phyloP scores from a whole-genome alignment of 78 protist species.

The Chrysochromulina tobinii region DNA sequence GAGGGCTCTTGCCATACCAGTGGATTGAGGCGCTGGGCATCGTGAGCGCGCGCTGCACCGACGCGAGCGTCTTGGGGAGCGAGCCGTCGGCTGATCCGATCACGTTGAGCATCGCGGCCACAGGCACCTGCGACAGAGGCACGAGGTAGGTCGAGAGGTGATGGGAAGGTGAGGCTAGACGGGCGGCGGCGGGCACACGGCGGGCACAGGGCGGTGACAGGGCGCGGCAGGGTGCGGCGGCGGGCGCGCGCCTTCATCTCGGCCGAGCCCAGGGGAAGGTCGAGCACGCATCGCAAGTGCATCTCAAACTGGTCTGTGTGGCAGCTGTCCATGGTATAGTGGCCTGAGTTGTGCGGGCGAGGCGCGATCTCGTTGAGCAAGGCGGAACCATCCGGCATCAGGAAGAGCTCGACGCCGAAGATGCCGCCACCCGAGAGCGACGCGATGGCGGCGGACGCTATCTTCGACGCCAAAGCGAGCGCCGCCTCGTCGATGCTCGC shows the following conservation, averaged over 20 bases:
- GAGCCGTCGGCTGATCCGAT: slow-evolving; percentile 43
- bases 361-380: slow-evolving; percentile 93
- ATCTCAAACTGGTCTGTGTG: slow-evolving; percentile 9
- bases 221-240: not conserved
- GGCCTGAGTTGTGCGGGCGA: slow-evolving; percentile 92
- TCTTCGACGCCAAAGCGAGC: not conserved
- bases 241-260: not conserved
- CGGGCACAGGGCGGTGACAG: no score
- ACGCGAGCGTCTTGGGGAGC: not conserved
- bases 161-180: no score
- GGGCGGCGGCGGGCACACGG: no score
- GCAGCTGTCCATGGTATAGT: slow-evolving; percentile 91
- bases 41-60: slow-evolving; percentile 25
- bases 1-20: slow-evolving; percentile 79
- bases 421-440: slow-evolving; percentile 61
- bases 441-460: not conserved
- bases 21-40: slow-evolving; percentile 40
- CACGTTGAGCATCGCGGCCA: slow-evolving; percentile 57
- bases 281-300: slow-evolving; percentile 78
- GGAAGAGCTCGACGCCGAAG: slow-evolving; percentile 85
- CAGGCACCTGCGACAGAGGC: slow-evolving; percentile 21
- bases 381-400: slow-evolving; percentile 41
- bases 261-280: slow-evolving; percentile 70
- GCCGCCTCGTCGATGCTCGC: not conserved
- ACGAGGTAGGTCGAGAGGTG: no score